These are phyloP conservation scores for Cladosporium colombiae DNA, from an alignment of 2,329 filamentous ascomycete genomes.

Conservation along the genomic window DNA sequence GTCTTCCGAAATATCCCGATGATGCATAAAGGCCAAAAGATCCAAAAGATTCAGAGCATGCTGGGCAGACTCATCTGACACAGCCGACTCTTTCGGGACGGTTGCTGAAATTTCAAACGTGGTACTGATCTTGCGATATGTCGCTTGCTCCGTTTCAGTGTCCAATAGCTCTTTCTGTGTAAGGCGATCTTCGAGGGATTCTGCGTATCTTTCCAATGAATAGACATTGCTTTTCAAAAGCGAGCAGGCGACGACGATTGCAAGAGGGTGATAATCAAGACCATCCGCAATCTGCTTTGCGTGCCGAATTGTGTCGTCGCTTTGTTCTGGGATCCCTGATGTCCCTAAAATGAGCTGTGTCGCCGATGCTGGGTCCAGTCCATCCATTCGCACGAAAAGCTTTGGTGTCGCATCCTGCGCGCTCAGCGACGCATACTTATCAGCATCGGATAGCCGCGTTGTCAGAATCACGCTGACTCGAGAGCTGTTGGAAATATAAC, in stretches of 20 bases:
- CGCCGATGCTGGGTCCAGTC: not conserved
- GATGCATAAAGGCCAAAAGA: not conserved
- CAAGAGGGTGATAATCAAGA: not conserved
- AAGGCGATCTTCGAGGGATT: not conserved
- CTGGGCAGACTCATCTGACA: not conserved
- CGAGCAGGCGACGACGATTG: not conserved
- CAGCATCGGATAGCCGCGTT: not conserved
- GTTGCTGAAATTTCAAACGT: not conserved
- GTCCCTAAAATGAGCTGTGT: not conserved
- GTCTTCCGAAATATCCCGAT: not conserved
- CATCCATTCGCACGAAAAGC: not conserved
- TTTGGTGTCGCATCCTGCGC: not conserved
- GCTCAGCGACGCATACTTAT: not conserved
- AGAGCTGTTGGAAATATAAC: not conserved
- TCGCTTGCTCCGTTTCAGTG: not conserved
- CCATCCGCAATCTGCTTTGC: not conserved
- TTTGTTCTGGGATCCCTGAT: not conserved
- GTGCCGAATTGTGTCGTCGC: too few relatives aligned
- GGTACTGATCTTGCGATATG: not conserved
- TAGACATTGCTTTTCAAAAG: not conserved
- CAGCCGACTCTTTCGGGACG: not conserved
- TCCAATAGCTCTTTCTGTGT: not conserved
- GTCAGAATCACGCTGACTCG: not conserved
- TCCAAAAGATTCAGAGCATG: not conserved
- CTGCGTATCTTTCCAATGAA: not conserved